These are phyloP conservation scores for Colletotrichum salicis DNA, from an alignment of 2,329 filamentous ascomycete species.

Conservation along the genomic window DNA sequence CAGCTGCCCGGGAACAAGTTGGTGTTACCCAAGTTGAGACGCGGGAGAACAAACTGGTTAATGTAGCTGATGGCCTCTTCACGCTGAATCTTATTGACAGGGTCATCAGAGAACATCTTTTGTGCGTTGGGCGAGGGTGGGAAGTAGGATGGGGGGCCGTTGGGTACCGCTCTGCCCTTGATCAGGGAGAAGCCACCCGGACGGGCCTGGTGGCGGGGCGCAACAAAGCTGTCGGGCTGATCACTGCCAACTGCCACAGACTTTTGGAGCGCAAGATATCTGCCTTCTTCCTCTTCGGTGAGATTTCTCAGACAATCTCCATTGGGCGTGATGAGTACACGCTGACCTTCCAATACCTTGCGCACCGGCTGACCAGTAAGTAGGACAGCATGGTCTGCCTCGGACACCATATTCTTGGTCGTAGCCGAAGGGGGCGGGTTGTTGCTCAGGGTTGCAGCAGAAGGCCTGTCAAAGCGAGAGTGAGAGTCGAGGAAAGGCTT, in stretches of 20 bases:
- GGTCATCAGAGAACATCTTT: constrained; percentile 57
- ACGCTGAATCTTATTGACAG: constrained; percentile 72
- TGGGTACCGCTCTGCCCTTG: constrained; percentile 72
- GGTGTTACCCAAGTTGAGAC: constrained; percentile 63
- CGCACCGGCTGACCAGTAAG: constrained; percentile 68
- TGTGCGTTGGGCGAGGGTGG: constrained; percentile 59
- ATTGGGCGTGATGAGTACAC: constrained; percentile 79
- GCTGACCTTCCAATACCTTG: constrained; percentile 71
- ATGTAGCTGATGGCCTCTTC: constrained; percentile 76
- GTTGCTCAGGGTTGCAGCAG: constrained; percentile 8
- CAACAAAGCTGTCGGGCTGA: constrained; percentile 66
- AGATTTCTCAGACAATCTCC: constrained; percentile 82
- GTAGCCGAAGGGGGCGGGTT: constrained; percentile 38
- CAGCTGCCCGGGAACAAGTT: constrained; percentile 50
- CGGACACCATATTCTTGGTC: constrained; percentile 59
- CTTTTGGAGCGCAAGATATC: constrained; percentile 76
- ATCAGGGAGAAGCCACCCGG: constrained; percentile 70
- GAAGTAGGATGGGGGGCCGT: constrained; percentile 71
- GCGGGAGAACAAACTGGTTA: constrained; percentile 74
- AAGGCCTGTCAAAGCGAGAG: constrained; percentile 16
- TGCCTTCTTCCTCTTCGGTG: constrained; percentile 73
- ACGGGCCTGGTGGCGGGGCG: constrained; percentile 63
- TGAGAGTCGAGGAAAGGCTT: constrained; percentile 46
- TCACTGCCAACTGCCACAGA: constrained; percentile 61
- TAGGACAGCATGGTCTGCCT: constrained; percentile 66